Evolutionary conservation across 148 eudicot genomes (phyloP).

Genomic region (Oxyria digyna): DNA sequence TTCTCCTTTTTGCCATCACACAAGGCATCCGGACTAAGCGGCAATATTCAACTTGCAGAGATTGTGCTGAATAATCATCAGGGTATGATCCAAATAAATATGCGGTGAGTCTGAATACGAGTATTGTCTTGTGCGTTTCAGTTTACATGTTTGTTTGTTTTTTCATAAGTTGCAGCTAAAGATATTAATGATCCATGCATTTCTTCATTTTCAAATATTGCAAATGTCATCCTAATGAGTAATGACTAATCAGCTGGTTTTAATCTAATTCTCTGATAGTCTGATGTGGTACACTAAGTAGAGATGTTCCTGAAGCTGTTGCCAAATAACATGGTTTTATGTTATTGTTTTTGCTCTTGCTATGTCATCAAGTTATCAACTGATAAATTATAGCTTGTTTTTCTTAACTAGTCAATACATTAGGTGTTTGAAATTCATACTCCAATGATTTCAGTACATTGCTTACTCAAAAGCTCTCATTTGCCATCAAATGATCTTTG

Average conservation of each 20-base stretch:
- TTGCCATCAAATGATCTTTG: constrained; percentile 15
- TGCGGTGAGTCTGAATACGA: background rate
- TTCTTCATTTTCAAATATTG: no score
- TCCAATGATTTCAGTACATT: constrained; percentile 22
- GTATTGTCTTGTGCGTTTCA: no score
- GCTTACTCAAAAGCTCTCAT: constrained; percentile 14
- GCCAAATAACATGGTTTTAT: background rate
- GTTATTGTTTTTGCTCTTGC: background rate
- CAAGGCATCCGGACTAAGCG: constrained; percentile 65
- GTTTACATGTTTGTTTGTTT: no score
- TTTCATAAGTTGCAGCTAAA: no score
- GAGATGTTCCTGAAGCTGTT: background rate
- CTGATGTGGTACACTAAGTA: no score
- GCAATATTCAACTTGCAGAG: constrained; percentile 87
- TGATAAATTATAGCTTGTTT: no score
- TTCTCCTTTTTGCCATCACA: constrained; percentile 68
- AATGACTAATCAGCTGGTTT: no score
- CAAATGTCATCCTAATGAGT: no score
- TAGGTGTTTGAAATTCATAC: background rate
- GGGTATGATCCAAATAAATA: constrained; percentile 7
- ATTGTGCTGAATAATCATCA: constrained; percentile 31
- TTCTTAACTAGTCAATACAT: background rate
- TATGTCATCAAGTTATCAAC: no score
- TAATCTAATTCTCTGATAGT: no score
- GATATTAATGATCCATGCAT: no score